These are phyloP conservation scores for Flaveria robusta DNA, from an alignment of 129 eudicot species.

Conservation along the genomic window DNA sequence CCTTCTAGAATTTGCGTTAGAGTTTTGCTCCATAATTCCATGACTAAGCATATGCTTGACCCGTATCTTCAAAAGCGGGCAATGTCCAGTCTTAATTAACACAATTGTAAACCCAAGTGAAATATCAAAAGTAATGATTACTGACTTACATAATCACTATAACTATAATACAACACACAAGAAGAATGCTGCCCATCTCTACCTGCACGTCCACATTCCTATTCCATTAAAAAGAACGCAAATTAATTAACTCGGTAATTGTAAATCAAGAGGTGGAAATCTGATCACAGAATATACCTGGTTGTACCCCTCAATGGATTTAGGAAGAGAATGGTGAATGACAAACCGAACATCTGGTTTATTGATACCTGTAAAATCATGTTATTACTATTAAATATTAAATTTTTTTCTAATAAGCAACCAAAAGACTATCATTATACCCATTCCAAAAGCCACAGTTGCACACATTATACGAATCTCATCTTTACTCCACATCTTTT, in stretches of 20 bases:
- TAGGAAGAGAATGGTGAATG: conserved; percentile 95
- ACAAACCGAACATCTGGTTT: conserved; percentile 98
- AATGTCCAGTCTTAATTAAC: background rate
- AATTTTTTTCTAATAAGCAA: conserved; percentile 28
- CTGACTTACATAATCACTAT: conserved; percentile 83
- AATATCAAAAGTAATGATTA: background rate
- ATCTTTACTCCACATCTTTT: conserved; percentile 96
- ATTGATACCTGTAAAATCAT: conserved; percentile 67
- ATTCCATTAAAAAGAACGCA: background rate
- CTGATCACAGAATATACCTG: conserved; percentile 52
- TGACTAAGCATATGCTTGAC: conserved; percentile 95
- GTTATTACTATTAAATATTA: conserved; percentile 14
- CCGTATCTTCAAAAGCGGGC: conserved; percentile 61
- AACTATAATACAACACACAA: conserved; percentile 84
- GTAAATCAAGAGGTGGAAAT: conserved; percentile 19
- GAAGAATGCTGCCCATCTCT: conserved; percentile 88
- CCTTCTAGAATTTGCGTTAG: conserved; percentile 63
- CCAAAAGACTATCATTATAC: conserved; percentile 42
- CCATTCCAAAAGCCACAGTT: conserved; percentile 99
- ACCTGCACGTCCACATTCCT: conserved; percentile 99
- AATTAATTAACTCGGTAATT: background rate
- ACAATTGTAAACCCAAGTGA: background rate
- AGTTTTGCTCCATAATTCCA: conserved; percentile 65
- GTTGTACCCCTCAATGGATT: conserved; percentile 98
- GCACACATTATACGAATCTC: conserved; percentile 90